These are phyloP conservation scores for Rosellinia necatrix DNA, from an alignment of 2,329 filamentous ascomycete genomes.

Conservation along the genomic window DNA sequence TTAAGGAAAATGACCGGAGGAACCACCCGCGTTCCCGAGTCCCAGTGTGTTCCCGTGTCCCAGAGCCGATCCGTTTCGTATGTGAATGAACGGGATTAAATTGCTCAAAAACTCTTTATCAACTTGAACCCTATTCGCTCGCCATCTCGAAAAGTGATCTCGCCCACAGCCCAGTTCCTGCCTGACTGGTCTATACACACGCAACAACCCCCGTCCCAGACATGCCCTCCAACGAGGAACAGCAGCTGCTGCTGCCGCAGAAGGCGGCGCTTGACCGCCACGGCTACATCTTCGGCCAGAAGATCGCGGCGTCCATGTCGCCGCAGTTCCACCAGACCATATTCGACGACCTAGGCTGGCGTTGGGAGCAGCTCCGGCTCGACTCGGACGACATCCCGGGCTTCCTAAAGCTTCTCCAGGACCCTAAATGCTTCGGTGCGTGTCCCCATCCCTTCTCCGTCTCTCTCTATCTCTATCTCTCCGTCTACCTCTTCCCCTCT, in stretches of 20 bases:
- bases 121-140: too few species aligned
- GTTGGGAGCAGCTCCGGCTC: constrained; percentile 57
- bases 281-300: constrained; percentile 62
- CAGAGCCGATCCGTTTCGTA: too few species aligned
- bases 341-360: constrained; percentile 54
- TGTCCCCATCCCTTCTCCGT: background rate
- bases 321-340: constrained; percentile 59
- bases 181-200: too few species aligned
- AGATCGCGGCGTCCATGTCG: constrained; percentile 59
- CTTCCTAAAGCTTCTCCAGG: constrained; percentile 57
- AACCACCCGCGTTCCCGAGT: too few species aligned
- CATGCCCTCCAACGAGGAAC: background rate
- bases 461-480: too few species aligned
- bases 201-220: too few species aligned
- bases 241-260: background rate
- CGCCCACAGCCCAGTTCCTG: too few species aligned
- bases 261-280: constrained; percentile 47
- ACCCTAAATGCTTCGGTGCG: constrained; percentile 66
- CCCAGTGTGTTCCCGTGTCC: too few species aligned
- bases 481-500: too few species aligned
- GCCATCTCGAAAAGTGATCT: too few species aligned
- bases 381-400: constrained; percentile 55
- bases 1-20: background rate
- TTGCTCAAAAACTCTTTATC: too few species aligned
- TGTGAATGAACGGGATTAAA: too few species aligned